These are phyloP conservation scores for Athelia psychrophila DNA, from an alignment of 1,284 basidiomycete genomes.

Conservation along the genomic window DNA sequence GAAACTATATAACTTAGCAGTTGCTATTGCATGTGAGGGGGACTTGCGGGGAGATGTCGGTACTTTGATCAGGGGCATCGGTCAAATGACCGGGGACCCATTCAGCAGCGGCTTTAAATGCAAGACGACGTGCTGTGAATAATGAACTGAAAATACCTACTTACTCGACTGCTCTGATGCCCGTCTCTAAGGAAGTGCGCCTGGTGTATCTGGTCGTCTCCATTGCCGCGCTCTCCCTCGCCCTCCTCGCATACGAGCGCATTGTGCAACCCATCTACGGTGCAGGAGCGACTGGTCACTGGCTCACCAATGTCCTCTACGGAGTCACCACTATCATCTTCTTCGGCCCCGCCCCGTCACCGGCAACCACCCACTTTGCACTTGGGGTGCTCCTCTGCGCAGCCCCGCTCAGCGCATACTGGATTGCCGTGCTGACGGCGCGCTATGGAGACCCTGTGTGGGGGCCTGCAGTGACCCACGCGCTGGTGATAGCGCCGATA, in stretches of 20 bases:
- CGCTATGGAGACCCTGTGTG: slow-evolving; percentile 47
- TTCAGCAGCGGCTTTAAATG: too few species aligned
- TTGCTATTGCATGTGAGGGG: too few species aligned
- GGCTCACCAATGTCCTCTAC: slow-evolving; percentile 44
- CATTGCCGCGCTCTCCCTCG: slow-evolving; percentile 38
- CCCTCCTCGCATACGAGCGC: slow-evolving; percentile 52
- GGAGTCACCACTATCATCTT: slow-evolving; percentile 29
- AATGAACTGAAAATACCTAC: too few species aligned
- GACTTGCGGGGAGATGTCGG: too few species aligned
- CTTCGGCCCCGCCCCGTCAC: slow-evolving; percentile 19
- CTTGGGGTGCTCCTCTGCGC: slow-evolving; percentile 46
- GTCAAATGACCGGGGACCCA: too few species aligned
- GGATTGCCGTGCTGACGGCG: slow-evolving; percentile 54
- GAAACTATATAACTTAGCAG: too few species aligned
- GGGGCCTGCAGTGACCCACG: slow-evolving; percentile 60
- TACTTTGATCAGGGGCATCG: too few species aligned
- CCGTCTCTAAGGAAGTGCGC: too few species aligned
- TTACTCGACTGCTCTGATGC: too few species aligned
- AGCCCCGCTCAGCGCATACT: slow-evolving; percentile 62
- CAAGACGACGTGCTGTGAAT: too few species aligned
- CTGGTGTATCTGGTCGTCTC: not conserved
- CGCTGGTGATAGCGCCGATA: slow-evolving; percentile 51
- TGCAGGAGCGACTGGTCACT: slow-evolving; percentile 42
- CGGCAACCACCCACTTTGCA: slow-evolving; percentile 29
- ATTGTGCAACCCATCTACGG: slow-evolving; percentile 59